Evolutionary conservation across 1,139 yeast genomes (phyloP), one percentile per base, ranked within the genome.

Genomic region (Saccharomyces pastorianus): DNA sequence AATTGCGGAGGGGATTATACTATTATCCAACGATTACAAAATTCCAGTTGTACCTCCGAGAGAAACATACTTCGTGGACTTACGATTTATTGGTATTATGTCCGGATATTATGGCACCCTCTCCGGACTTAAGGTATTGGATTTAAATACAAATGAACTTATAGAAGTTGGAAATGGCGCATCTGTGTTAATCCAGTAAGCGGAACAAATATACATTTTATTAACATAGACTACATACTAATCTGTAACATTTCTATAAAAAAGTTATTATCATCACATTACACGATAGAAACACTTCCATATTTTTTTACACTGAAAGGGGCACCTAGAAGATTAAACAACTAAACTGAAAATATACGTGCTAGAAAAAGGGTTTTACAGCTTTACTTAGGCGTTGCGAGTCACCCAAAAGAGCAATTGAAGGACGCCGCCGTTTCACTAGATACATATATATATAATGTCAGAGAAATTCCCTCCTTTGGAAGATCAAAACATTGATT

Each of bases 391-490:
- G n/a, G 4, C 26, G 20, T 38, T 38, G 25, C n/a, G 38, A 20
- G 26, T 6, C 44, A 20, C 13, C 13, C 26, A 20, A 31, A 6
- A 48, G 13, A 29, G 17, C 13, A 14, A 17, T n/a, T 26, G 11
- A 26, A 27, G 23, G 14, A 23, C 25, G 6, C 44, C 32, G 11
- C 25, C 23, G 20, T 26, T 26, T 26, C 28, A 26, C 8, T 26
- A 26, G 28, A 26, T 26, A 26, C 28, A 26, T 9, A 38, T 23
- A 31, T 48, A 28, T 20, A 42, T 47, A 71, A 88, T 88, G 96
- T 85, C 93, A 63, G 91, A 88, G 64, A 87, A 87, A 71, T 91
- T 85, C 71, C 96, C 96, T 49, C 88, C 88, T 57, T 78, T 90
- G 63, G 91, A 85, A 56, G 78, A 79, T 51, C 73, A 69, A 51